Percentiles rank a stretch among this genome's conserved stretches.
Conservation (phyloP, 2,329 filamentous ascomycete species). For the Didymellaceae sp. region DNA sequence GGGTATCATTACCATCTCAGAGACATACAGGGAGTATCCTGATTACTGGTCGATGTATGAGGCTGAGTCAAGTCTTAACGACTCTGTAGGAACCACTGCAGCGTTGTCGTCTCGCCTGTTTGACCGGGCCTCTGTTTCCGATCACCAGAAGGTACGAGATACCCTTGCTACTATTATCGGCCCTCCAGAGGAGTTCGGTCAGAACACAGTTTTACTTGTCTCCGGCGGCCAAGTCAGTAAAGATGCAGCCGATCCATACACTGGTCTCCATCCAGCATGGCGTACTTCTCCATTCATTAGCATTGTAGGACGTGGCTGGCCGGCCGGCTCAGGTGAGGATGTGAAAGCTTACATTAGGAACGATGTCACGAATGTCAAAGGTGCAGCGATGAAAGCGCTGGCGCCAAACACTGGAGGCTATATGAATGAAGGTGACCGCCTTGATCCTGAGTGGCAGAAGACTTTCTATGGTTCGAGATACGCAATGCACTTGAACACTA, state of each 20-base stretch:
- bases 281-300: neutral
- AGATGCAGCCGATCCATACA: neutral
- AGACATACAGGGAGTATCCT: neutral
- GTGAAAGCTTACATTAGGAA: neutral
- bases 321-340: neutral
- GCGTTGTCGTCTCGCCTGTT: neutral
- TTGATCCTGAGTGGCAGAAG: constrained; percentile 1
- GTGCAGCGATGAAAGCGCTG: neutral
- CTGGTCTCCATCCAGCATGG: constrained; percentile 1
- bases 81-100: neutral
- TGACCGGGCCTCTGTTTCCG: neutral
- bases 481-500: neutral
- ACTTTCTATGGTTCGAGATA: neutral
- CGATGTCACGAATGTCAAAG: neutral
- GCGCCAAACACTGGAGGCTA: neutral
- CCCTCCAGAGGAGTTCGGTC: neutral
- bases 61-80: neutral
- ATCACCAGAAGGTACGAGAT: neutral
- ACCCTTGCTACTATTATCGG: neutral
- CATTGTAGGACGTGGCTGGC: neutral
- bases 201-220: constrained; percentile 3
- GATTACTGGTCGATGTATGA: constrained; percentile 5
- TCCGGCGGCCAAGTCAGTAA: neutral
- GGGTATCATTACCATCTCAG: neutral
- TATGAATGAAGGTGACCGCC: constrained; percentile 1